Percentiles rank a stretch among this genome's conserved stretches.
These are phyloP conservation scores for Ophiostoma montium DNA, from an alignment of 2,329 filamentous ascomycete genomes.

Conservation along the genomic window DNA sequence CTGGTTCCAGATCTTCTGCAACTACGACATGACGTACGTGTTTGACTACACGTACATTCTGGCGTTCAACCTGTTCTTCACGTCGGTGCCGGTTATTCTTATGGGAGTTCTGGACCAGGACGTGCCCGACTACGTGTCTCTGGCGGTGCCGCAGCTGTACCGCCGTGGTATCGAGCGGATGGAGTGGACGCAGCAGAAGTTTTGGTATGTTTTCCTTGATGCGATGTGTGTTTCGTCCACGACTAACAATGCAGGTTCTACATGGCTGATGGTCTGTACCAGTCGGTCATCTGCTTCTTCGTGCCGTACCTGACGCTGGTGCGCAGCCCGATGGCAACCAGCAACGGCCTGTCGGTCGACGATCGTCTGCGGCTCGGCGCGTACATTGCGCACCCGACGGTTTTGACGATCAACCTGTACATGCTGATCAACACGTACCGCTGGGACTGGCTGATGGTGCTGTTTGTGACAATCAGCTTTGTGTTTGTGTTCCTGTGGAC, in stretches of 20 bases:
- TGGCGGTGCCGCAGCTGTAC: constrained; percentile 91
- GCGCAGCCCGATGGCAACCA: constrained; percentile 47
- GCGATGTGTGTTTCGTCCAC: too few relatives aligned
- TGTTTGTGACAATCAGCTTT: constrained; percentile 70
- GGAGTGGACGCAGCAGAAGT: constrained; percentile 93
- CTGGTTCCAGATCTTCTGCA: constrained; percentile 93
- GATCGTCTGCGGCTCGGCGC: constrained; percentile 77
- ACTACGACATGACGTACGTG: constrained; percentile 92
- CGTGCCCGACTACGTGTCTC: constrained; percentile 81
- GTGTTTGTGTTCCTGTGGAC: constrained; percentile 93
- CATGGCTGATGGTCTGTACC: constrained; percentile 89
- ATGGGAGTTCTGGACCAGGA: constrained; percentile 97
- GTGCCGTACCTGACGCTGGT: constrained; percentile 73
- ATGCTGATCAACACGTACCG: constrained; percentile 92
- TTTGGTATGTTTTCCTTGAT: too few relatives aligned
- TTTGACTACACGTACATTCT: constrained; percentile 98
- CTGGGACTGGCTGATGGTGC: constrained; percentile 92
- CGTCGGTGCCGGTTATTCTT: constrained; percentile 82
- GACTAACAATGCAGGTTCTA: too few relatives aligned
- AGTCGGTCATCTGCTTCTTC: constrained; percentile 87
- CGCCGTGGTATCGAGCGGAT: constrained; percentile 86
- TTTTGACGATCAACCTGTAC: constrained; percentile 85
- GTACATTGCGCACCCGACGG: constrained; percentile 70
- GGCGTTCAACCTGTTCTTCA: constrained; percentile 93
- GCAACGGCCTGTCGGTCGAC: constrained; percentile 58